These are phyloP conservation scores for Mollisiaceae sp. DNA, from an alignment of 2,329 filamentous ascomycete genomes.

Conservation along the genomic window DNA sequence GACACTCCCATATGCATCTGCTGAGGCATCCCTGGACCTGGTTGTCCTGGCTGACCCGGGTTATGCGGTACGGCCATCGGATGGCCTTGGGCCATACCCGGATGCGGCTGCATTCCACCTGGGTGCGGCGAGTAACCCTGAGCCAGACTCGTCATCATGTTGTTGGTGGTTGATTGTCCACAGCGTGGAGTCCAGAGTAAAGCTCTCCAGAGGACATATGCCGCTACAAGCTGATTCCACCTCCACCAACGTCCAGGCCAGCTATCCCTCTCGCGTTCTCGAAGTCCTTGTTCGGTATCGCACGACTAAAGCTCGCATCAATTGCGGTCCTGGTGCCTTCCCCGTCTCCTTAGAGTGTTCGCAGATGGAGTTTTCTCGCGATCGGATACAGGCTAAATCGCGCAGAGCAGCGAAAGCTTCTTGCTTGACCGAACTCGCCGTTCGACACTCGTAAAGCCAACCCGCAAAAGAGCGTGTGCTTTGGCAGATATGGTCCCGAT, in stretches of 20 bases:
- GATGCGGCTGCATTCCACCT: conserved; percentile 72
- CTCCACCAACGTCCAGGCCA: conserved; percentile 55
- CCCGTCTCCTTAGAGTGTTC: conserved; percentile 17
- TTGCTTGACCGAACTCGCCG: conserved; percentile 18
- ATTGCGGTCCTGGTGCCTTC: conserved; percentile 19
- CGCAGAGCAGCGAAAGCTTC: conserved; percentile 19
- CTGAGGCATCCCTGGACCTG: conserved; percentile 64
- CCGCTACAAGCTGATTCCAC: conserved; percentile 37
- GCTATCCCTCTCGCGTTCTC: conserved; percentile 33
- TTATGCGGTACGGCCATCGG: conserved; percentile 61
- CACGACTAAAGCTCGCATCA: conserved; percentile 15
- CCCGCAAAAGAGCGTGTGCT: conserved; percentile 25
- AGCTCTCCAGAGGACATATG: conserved; percentile 37
- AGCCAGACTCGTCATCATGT: conserved; percentile 75
- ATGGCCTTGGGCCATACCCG: conserved; percentile 65
- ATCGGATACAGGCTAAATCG: conserved; percentile 37
- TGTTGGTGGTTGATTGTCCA: conserved; percentile 53
- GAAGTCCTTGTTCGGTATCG: conserved; percentile 21
- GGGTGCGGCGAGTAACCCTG: conserved; percentile 73
- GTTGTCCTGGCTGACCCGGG: conserved; percentile 72
- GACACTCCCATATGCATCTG: conserved; percentile 78
- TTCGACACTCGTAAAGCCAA: conserved; percentile 5
- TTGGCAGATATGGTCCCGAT: conserved; percentile 22
- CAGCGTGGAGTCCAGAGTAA: conserved; percentile 60
- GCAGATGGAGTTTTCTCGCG: conserved; percentile 28